phyloP scores from a whole-genome alignment of 108 stramenopile genomes.

The Nitzschia sp. region DNA sequence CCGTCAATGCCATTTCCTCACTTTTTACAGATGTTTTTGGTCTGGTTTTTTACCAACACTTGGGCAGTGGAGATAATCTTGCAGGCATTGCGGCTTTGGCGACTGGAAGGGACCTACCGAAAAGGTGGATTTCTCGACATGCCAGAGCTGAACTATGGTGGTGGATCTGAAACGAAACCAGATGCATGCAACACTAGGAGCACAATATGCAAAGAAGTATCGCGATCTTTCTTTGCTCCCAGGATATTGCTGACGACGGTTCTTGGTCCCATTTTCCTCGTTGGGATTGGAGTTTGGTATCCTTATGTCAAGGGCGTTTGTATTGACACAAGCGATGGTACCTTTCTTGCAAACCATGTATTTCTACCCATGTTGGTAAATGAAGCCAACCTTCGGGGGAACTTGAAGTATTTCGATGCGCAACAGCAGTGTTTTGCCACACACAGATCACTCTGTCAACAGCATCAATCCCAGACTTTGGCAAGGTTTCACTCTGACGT shows the following conservation, averaged over 20 bases:
- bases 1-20: conserved; percentile 34
- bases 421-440: conserved; percentile 16
- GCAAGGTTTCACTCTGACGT: conserved; percentile 9
- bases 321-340: conserved; percentile 35
- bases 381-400: conserved; percentile 36
- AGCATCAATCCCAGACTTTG: conserved; percentile 15
- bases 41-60: conserved; percentile 16
- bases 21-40: conserved; percentile 7
- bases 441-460: conserved; percentile 22
- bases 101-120: conserved; percentile 26
- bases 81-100: conserved; percentile 40
- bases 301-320: conserved; percentile 41
- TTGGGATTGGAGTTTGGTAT: conserved; percentile 25
- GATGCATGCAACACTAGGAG: conserved; percentile 1
- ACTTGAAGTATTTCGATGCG: conserved; percentile 22
- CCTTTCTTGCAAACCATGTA: conserved; percentile 44
- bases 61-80: conserved; percentile 43
- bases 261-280: conserved; percentile 10
- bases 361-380: conserved; percentile 40
- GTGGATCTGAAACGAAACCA: conserved; percentile 6
- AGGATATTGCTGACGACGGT: conserved; percentile 25
- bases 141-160: conserved; percentile 33
- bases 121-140: conserved; percentile 32
- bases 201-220: background rate
- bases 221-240: conserved; percentile 20